A percentile compares a stretch with the other conserved stretches of the same genome.
Evolutionary conservation across 116 monocot species (phyloP).

Genomic region (Dioscorea cayenensis): DNA sequence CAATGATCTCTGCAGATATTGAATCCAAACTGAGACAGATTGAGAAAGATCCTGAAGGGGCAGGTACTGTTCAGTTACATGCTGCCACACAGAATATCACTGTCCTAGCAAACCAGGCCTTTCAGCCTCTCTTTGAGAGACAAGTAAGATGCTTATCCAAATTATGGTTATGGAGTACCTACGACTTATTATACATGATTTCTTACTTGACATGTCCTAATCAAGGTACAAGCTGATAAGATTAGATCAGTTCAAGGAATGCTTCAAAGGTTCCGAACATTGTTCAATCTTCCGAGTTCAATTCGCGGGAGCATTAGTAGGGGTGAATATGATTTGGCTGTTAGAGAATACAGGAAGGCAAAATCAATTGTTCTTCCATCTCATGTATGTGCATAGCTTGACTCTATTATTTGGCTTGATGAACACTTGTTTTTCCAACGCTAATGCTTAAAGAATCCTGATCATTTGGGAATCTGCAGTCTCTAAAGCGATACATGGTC

Average conservation of each 20-base stretch:
- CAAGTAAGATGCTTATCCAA: constrained; percentile 42
- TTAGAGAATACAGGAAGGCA: constrained; percentile 98
- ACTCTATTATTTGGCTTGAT: background rate
- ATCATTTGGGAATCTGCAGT: no score
- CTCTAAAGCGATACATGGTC: no score
- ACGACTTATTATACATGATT: constrained; percentile 10
- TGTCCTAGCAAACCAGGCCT: constrained; percentile 77
- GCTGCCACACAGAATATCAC: constrained; percentile 70
- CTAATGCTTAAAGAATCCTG: no score
- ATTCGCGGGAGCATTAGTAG: constrained; percentile 88
- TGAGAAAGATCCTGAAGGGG: constrained; percentile 97
- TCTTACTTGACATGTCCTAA: constrained; percentile 3
- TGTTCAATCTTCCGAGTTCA: constrained; percentile 92
- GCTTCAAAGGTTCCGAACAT: constrained; percentile 95
- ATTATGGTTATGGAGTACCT: background rate
- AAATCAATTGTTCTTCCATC: constrained; percentile 99
- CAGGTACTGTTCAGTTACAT: constrained; percentile 77
- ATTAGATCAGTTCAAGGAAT: constrained; percentile 99
- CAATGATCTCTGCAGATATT: constrained; percentile 55
- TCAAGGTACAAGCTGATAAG: constrained; percentile 97
- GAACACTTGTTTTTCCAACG: background rate
- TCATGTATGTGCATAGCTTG: constrained; percentile 58
- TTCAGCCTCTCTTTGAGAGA: constrained; percentile 96
- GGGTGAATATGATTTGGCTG: constrained; percentile 97
- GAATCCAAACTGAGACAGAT: constrained; percentile 89